Evolutionary conservation across 441 rosid genomes (phyloP), one percentile per base, ranked within the genome.

Genomic region (Hura crepitans): DNA sequence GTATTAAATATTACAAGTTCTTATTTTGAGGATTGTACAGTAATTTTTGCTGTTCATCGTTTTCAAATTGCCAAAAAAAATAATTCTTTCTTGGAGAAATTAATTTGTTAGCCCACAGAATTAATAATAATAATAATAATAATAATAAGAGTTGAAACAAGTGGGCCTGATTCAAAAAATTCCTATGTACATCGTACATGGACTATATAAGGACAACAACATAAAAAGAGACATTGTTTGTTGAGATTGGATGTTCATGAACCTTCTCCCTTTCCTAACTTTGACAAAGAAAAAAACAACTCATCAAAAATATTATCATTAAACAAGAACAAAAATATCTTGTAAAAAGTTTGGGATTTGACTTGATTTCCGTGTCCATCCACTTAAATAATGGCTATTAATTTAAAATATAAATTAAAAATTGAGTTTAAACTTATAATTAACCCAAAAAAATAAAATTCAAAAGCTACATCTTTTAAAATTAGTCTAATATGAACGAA

Each of bases 171-270:
- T 69, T 69, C 59, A 58, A 75, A 65, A 55, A 18, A n/a, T 65
- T 60, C 27, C 56, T 70, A 43, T 27, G 45, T 77, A 27, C 80
- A 71, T 58, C 69, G 74, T 64, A 80, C 74, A 6, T 55, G 66
- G 62, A 66, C 80, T 56, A 14, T n/a, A n/a, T n/a, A n/a, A n/a
- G n/a, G n/a, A n/a, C 70, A 43, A 61, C 31, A 20, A 4, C 39
- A 35, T 35, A 35, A 35, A 35, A 35, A 35, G 7, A 35, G 4
- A 35, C 4, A 0, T 35, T 3, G 39, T 35, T 35, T 35, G 17
- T 30, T 57, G 51, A 42, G 54, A 54, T 53, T 25, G 30, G 27
- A 51, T 28, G 53, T 65, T 72, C 55, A 64, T 72, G 70, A 72
- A 72, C 75, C 75, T 64, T 43, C 69, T 61, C 15, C 25, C 20